Evolutionary conservation across 176 grass and related monocot genomes (phyloP).

Genomic region (Calamus simplicifolius): DNA sequence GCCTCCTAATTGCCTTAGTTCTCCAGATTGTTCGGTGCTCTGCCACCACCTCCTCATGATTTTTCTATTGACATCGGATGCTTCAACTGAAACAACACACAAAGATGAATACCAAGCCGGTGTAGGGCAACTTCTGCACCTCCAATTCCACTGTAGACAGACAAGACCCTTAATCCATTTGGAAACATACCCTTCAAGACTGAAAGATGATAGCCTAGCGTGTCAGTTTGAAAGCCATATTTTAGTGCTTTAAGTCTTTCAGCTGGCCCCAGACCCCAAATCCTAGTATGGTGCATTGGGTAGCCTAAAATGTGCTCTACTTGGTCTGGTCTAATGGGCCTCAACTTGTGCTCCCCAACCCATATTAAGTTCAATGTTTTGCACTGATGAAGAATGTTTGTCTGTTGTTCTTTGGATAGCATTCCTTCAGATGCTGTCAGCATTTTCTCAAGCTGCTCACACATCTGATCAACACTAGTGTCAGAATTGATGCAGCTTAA

Average conservation of each 20-base stretch:
- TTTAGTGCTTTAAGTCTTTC: slow-evolving; percentile 45
- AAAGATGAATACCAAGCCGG: slow-evolving; percentile 62
- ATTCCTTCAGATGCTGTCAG: slow-evolving; percentile 38
- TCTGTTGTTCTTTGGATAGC: slow-evolving; percentile 30
- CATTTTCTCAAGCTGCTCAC: slow-evolving; percentile 41
- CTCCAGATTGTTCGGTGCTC: slow-evolving; percentile 45
- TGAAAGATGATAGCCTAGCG: slow-evolving; percentile 43
- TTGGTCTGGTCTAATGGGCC: slow-evolving; percentile 44
- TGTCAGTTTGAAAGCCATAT: slow-evolving; percentile 61
- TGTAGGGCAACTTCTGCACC: slow-evolving; percentile 57
- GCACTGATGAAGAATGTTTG: slow-evolving; percentile 46
- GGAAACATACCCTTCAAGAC: slow-evolving; percentile 48
- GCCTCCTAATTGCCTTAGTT: slow-evolving; percentile 40
- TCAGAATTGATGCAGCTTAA: slow-evolving; percentile 29
- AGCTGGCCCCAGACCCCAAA: slow-evolving; percentile 26
- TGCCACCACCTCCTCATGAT: slow-evolving; percentile 73
- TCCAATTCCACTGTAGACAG: slow-evolving; percentile 68
- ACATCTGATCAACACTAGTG: slow-evolving; percentile 16
- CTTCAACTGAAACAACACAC: slow-evolving; percentile 68
- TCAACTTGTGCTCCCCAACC: slow-evolving; percentile 42
- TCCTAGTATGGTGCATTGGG: slow-evolving; percentile 41
- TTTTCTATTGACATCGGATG: slow-evolving; percentile 51
- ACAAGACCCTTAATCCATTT: slow-evolving; percentile 53
- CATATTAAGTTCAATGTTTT: slow-evolving; percentile 56
- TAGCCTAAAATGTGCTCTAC: slow-evolving; percentile 71